phyloP scores from a whole-genome alignment of 805 yeast species.

The Yarrowia keelungensis region DNA sequence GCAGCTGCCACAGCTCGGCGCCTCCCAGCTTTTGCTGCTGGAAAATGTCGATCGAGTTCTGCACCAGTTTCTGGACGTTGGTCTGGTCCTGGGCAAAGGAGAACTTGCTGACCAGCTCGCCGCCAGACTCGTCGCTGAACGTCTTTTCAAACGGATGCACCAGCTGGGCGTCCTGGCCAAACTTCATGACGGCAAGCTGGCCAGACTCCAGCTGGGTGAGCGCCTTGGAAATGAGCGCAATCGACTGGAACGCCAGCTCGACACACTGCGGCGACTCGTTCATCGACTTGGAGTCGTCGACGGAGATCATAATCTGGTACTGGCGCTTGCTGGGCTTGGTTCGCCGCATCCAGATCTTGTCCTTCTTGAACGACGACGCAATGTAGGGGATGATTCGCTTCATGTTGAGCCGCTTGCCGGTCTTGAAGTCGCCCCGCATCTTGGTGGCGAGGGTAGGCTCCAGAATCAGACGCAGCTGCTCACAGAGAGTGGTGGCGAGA shows the following conservation, averaged over 20 bases:
- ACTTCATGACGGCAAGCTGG: constrained; percentile 84
- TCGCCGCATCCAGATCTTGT: constrained; percentile 96
- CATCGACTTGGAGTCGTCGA: constrained; percentile 98
- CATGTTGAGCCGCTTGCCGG: constrained; percentile 97
- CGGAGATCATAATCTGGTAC: constrained; percentile 96
- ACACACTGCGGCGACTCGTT: constrained; percentile 83
- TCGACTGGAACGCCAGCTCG: constrained; percentile 90
- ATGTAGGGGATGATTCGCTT: constrained; percentile 96
- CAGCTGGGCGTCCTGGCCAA: constrained; percentile 82
- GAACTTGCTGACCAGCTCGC: constrained; percentile 83
- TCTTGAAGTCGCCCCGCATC: constrained; percentile 91
- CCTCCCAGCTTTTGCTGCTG: constrained; percentile 56
- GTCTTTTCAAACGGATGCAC: constrained; percentile 91
- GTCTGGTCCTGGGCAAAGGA: constrained; percentile 89
- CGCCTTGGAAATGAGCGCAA: constrained; percentile 92
- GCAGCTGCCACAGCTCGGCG: constrained; percentile 86
- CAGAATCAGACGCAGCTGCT: constrained; percentile 87
- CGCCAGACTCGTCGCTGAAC: constrained; percentile 83
- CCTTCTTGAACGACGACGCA: constrained; percentile 96
- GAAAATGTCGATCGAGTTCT: constrained; percentile 75
- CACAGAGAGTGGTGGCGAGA: constrained; percentile 84
- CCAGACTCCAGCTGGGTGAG: constrained; percentile 94
- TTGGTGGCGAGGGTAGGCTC: constrained; percentile 98
- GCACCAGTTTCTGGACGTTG: constrained; percentile 76
- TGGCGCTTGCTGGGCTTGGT: constrained; percentile 97